Evolutionary conservation across 2,329 filamentous ascomycete species (phyloP), one percentile per base, ranked within the genome.

Genomic region (Corinectria fuckeliana): DNA sequence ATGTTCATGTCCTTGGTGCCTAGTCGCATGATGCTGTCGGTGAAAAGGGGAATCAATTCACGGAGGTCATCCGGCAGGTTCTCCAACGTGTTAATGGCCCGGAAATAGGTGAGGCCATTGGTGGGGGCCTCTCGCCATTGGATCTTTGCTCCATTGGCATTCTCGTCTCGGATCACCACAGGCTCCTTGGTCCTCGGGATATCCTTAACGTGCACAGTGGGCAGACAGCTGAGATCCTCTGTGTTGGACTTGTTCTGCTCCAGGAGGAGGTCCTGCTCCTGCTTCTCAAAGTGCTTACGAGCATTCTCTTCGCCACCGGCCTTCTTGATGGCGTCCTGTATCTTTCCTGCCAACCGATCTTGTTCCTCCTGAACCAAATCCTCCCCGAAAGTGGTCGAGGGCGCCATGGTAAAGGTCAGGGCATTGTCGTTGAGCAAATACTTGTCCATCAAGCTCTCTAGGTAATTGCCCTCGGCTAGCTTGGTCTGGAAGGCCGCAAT

Each of bases 21-120:
- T 8, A 99, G 84, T 18, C 95, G 90, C 91, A 97, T 95, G 61
- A 99, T 88, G 34, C 91, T 89, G 72, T 97, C 93, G 13, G 91
- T 93, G 73, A 98, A 98, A 0, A 99, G 80, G 1, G 95, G 95
- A 47, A 98, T 85, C 58, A 98, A 81, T 67, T 91, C 83, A 51
- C 95, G 86, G 51, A 98, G 83, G 63, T 97, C 92, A 61, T 94
- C 89, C 0, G 94, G 92, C 13, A 99, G 80, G 61, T 90, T 87
- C 42, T 91, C 84, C 54, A 98, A 82, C 0, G 86, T 83, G 72
- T 96, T 93, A 74, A 98, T 86, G 3, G 92, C 93, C 59, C 93
- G 89, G 80, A 99, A 97, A 74, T 99, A 99, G 1, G 94, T 98
- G 58, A 99, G 80, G 0, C 95, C 95, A 69, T 99, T 99, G 0